Percentiles rank a stretch among this genome's conserved stretches.
These are phyloP conservation scores for Elaphomyces granulatus DNA, from an alignment of 495 filamentous ascomycete species.

Conservation along the genomic window DNA sequence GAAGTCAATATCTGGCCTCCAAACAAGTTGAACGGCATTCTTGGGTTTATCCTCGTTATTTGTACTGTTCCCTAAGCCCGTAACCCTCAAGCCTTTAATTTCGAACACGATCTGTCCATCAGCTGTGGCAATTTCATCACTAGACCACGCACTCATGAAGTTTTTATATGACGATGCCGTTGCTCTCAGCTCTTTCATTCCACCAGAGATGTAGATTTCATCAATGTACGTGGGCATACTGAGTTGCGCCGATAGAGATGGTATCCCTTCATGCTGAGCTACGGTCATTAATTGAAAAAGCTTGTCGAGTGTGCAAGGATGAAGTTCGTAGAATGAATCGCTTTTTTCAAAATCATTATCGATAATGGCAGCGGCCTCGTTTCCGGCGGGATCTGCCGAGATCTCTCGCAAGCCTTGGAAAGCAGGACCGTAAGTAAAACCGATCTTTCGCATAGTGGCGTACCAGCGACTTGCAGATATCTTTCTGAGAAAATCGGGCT, in stretches of 20 bases:
- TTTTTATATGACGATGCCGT: background rate
- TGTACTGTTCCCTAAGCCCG: background rate
- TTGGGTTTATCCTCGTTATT: background rate
- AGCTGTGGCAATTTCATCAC: background rate
- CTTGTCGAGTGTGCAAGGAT: conserved; percentile 29
- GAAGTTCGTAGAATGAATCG: conserved; percentile 15
- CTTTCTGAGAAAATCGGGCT: conserved; percentile 1
- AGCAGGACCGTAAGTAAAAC: conserved; percentile 27
- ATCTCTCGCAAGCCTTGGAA: conserved; percentile 20
- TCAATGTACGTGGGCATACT: conserved; percentile 18
- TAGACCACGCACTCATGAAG: background rate
- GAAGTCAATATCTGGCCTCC: background rate
- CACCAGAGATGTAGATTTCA: conserved; percentile 12
- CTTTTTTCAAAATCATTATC: background rate
- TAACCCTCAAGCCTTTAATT: background rate
- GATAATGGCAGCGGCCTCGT: conserved; percentile 11
- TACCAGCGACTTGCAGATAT: conserved; percentile 18
- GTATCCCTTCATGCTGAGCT: conserved; percentile 17
- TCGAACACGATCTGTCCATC: background rate
- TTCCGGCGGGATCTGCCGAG: conserved; percentile 10
- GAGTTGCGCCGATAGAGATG: conserved; percentile 12
- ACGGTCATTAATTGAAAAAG: conserved; percentile 25
- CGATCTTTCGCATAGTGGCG: conserved; percentile 14
- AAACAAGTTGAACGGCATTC: background rate
- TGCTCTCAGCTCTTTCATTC: background rate